Percentiles rank a stretch among this genome's conserved stretches.
phyloP scores from a whole-genome alignment of 257 asterid genomes.

The Penstemon newberryi region DNA sequence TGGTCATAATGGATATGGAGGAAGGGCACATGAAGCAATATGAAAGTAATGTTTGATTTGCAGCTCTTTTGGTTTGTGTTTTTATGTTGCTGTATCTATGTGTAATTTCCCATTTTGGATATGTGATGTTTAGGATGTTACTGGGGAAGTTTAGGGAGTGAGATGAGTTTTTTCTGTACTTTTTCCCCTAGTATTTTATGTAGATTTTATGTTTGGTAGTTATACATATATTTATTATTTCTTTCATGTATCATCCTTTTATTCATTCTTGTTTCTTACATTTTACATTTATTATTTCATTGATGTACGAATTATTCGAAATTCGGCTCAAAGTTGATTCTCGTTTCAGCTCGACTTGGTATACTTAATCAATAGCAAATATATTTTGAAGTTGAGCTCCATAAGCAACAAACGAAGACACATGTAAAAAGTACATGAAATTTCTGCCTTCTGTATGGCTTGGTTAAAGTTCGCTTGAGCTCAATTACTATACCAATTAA shows the following conservation, averaged over 20 bases:
- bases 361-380: too few relatives aligned
- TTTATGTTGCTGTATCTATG: constrained; percentile 5
- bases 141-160: constrained; percentile 25
- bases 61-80: constrained; percentile 7
- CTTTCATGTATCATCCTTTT: constrained; percentile 5
- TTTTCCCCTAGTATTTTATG: constrained; percentile 19
- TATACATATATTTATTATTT: constrained; percentile 33
- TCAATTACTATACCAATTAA: too few relatives aligned
- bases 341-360: too few relatives aligned
- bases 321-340: too few relatives aligned
- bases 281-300: background rate
- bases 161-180: constrained; percentile 27
- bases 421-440: too few relatives aligned
- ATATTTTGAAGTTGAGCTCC: too few relatives aligned
- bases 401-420: too few relatives aligned
- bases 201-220: constrained; percentile 33
- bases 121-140: constrained; percentile 30
- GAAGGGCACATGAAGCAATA: constrained; percentile 35
- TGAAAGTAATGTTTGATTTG: constrained; percentile 30
- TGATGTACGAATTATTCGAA: too few relatives aligned
- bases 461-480: too few relatives aligned
- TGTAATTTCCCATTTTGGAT: constrained; percentile 4
- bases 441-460: too few relatives aligned
- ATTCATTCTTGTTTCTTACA: background rate
- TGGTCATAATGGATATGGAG: constrained; percentile 41